A percentile compares a stretch with the other conserved stretches of the same genome.
Conservation (phyloP, 2,329 filamentous ascomycete species). For the Ophiostoma piceae region DNA sequence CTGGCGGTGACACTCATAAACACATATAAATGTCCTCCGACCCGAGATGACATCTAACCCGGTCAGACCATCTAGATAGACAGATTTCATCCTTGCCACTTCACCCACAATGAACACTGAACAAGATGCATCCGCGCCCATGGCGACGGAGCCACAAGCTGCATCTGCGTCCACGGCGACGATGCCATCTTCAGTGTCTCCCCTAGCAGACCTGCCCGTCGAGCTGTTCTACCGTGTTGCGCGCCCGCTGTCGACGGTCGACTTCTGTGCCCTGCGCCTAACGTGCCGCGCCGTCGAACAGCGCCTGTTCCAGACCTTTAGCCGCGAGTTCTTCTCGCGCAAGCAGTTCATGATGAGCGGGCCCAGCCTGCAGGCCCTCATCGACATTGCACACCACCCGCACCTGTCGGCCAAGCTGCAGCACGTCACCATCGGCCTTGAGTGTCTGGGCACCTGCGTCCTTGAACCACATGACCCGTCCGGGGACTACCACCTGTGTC, state of each 20-base stretch:
- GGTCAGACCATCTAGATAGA: neutral
- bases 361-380: conserved; percentile 50
- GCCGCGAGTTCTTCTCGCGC: conserved; percentile 59
- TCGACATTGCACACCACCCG: conserved; percentile 47
- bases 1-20: too few relatives aligned
- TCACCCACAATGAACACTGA: neutral
- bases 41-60: neutral
- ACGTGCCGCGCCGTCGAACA: conserved; percentile 52
- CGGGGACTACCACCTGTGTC: too few relatives aligned
- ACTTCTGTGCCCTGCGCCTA: conserved; percentile 51
- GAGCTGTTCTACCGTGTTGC: conserved; percentile 57
- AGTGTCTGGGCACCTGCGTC: conserved; percentile 30
- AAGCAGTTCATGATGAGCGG: conserved; percentile 61
- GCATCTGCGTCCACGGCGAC: neutral
- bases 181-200: neutral
- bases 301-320: conserved; percentile 51
- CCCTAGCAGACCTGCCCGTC: conserved; percentile 42
- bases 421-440: conserved; percentile 47
- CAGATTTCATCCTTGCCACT: too few relatives aligned
- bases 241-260: conserved; percentile 47
- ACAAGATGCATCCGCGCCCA: neutral
- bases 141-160: too few relatives aligned
- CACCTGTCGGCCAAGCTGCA: conserved; percentile 39
- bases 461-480: too few relatives aligned
- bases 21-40: neutral